Evolutionary conservation across 2,329 filamentous ascomycete species (phyloP), one percentile per base, ranked within the genome.

Genomic region (Fusarium clavum): DNA sequence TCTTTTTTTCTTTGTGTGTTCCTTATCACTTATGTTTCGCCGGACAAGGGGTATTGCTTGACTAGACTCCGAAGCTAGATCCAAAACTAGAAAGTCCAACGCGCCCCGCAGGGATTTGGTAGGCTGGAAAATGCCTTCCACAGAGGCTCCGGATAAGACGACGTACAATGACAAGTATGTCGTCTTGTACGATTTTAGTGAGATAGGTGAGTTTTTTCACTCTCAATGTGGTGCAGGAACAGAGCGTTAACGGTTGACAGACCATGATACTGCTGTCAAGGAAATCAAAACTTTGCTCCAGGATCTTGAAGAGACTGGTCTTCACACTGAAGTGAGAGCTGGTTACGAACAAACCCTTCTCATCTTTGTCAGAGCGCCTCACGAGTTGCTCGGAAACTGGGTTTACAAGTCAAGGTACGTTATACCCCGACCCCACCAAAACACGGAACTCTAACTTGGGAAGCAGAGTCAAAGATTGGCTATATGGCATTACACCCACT

Each of bases 241-340:
- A 6, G 7, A 8, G 3, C 5, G 16, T 18, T 46, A 8, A 20
- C 16, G n/a, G n/a, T n/a, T n/a, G 1, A 0, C 34, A 82, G 81
- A 81, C 22, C 73, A 73, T 25, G 77, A 81, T 41, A 73, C 67
- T 7, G 80, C 81, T 3, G 59, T 73, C 46, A 67, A 78, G 20
- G 79, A 82, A 47, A 77, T 82, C 54, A 76, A 71, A n/a, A 64
- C 67, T 7, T 83, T 94, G 5, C 81, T 91, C 30, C 79, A 86
- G 29, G 86, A 88, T 41, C 80, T 94, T 34, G 84, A 88, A 13
- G 83, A 84, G 41, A 88, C 90, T 30, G 90, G 91, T 12, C 82
- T 94, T 60, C 86, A 90, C 57, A 90, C 88, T 0, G 91, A 93
- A 79, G 90, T 92, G n/a, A 86, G 92, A 67, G 88, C 89, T 65